Evolutionary conservation across 2,329 filamentous ascomycete species (phyloP), one percentile per base, ranked within the genome.

Genomic region (Lanzia echinophila): DNA sequence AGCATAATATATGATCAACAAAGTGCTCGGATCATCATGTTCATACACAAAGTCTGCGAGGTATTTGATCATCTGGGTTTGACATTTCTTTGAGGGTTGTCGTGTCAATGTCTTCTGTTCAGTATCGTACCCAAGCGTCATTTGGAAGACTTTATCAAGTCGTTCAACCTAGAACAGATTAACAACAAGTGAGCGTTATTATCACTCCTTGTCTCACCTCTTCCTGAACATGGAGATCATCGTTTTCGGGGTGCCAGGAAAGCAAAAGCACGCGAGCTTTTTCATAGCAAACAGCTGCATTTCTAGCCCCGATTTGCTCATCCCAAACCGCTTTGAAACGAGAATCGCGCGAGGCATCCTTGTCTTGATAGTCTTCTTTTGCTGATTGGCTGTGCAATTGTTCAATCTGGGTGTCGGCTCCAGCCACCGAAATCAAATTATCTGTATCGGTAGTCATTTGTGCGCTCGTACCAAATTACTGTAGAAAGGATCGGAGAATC

Each of bases 1-100:
- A 2, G 41, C 41, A 46, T 51, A 51, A n/a, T 51, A 51, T 5
- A 51, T 20, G 7, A 51, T 51, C 2, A 46, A 31, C 6, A 51
- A 24, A n/a, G 31, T 38, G 6, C 46, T 22, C 10, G 4, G 20
- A n/a, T 38, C 11, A 13, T 51, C 39, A n/a, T 51, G 22, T 15
- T 13, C 6, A n/a, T 6, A n/a, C 3, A 51, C 49, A 2, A 46
- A 46, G 0, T 51, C 15, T 11, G 32, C 49, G 5, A 46, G 41
- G 11, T 28, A 46, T 1, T 19, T 2, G 1, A 28, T 51, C 17
- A 51, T 39, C 10, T 51, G 31, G 15, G 11, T 3, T 31, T 51
- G 49, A 8, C 31, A 41, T 4, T 17, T 13, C 6, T 31, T 28
- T 3, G 13, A 10, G 10, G 39, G 24, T 20, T 50, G 15, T 12